Evolutionary conservation across 768 basidiomycete genomes (phyloP), one percentile per base, ranked within the genome.

Genomic region (Rhodosporidiobolus sp.): DNA sequence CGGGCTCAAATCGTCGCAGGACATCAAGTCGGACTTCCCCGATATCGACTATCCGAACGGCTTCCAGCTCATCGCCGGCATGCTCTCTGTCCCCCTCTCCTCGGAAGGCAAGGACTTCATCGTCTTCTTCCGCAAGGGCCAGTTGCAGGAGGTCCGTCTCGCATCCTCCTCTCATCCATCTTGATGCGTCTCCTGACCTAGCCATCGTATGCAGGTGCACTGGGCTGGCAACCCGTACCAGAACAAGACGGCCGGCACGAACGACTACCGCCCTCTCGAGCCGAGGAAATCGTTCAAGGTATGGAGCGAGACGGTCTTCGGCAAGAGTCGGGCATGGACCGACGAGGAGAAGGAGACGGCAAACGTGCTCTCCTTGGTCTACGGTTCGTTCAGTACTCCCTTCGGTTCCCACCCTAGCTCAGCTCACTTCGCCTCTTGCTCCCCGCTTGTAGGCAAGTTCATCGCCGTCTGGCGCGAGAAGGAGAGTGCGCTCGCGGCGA

Each of bases 391-490:
- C 82, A 89, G 90, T 71, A 88, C 19, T 10, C 26, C 58, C 24
- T 30, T n/a, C 58, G n/a, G n/a, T 20, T 46, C 2, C 2, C 20
- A 6, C 6, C 35, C n/a, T n/a, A n/a, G n/a, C n/a, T n/a, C n/a
- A 24, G 38, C 30, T 60, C 38, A 30, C 64, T 57, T 1, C 11
- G 26, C 32, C 1, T 4, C 19, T 16, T 32, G 32, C 0, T 1
- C 16, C n/a, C 24, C 68, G 89, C 86, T 12, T 8, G 6, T 55
- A 69, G 67, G 71, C 48, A 72, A 68, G 32, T 91, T 91, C 83
- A 91, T 91, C 73, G 89, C 89, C 77, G 90, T 91, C 12, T 92
- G 90, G 90, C 81, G 90, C 73, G 88, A 91, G 79, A 91, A 90
- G 79, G 89, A 92, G 79, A 85, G 82, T 52, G 89, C 89, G 4